Evolutionary conservation across 495 filamentous ascomycete species (phyloP).

Genomic region (Annulohypoxylon moriforme): DNA sequence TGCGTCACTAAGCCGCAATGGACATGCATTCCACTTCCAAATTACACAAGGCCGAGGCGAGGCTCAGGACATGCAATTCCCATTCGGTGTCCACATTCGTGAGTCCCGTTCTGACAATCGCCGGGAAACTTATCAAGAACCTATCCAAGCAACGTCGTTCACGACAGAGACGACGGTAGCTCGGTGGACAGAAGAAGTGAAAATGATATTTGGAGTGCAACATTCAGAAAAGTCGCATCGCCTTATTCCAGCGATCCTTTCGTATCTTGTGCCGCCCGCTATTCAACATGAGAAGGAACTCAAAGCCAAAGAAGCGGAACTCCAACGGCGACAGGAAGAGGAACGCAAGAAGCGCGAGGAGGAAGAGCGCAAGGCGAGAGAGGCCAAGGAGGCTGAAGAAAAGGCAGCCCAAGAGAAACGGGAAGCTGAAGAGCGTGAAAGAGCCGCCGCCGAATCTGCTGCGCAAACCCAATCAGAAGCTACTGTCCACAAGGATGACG

Average conservation of each 20-base stretch:
- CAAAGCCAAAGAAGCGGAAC: conserved; percentile 68
- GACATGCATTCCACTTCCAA: conserved; percentile 55
- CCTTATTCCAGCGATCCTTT: conserved; percentile 74
- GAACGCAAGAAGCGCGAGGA: conserved; percentile 68
- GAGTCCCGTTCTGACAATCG: conserved; percentile 55
- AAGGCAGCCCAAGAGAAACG: conserved; percentile 64
- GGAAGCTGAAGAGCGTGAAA: conserved; percentile 67
- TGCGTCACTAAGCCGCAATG: conserved; percentile 46
- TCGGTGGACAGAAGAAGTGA: conserved; percentile 92
- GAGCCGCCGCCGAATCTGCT: conserved; percentile 57
- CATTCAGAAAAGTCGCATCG: conserved; percentile 77
- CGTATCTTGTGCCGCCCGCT: conserved; percentile 82
- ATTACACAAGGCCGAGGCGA: conserved; percentile 54
- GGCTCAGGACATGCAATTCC: conserved; percentile 52
- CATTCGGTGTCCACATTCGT: conserved; percentile 47
- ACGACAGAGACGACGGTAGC: conserved; percentile 71
- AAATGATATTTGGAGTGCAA: conserved; percentile 78
- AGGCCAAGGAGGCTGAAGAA: conserved; percentile 71
- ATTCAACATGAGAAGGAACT: conserved; percentile 78
- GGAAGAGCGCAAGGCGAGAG: conserved; percentile 63
- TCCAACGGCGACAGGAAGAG: conserved; percentile 73
- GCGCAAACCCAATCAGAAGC: conserved; percentile 49
- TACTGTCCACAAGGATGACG: conserved; percentile 30
- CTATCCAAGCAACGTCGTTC: conserved; percentile 74
- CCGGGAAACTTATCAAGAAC: conserved; percentile 59